A percentile compares a stretch with the other conserved stretches of the same genome.
Evolutionary conservation across 495 filamentous ascomycete species (phyloP).

Genomic region (Sabuloglossum arenarium): DNA sequence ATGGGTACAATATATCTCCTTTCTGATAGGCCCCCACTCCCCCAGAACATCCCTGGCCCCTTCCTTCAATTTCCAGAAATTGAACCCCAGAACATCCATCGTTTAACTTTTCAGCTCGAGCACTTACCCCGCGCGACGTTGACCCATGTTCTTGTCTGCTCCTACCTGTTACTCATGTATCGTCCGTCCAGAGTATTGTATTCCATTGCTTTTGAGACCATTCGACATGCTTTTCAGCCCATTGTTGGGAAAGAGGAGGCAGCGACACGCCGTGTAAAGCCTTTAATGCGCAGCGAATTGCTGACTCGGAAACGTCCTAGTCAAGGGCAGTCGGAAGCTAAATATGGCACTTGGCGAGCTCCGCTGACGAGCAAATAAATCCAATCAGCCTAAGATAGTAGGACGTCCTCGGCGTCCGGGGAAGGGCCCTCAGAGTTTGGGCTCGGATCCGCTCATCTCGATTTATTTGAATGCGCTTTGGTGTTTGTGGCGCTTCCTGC

Average conservation of each 20-base stretch:
- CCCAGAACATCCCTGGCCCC: slow-evolving; percentile 11
- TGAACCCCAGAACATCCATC: slow-evolving; percentile 14
- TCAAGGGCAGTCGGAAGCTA: background rate
- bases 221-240: background rate
- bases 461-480: background rate
- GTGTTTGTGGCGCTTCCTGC: background rate
- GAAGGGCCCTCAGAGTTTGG: background rate
- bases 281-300: background rate
- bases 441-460: background rate
- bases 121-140: too few relatives aligned
- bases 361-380: background rate
- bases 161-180: too few relatives aligned
- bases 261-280: background rate
- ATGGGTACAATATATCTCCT: slow-evolving; percentile 6
- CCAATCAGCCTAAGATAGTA: too few relatives aligned
- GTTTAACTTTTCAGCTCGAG: too few relatives aligned
- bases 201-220: too few relatives aligned
- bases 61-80: slow-evolving; percentile 6
- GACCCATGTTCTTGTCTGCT: too few relatives aligned
- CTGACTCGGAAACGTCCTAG: background rate
- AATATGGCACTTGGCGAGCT: background rate
- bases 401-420: too few relatives aligned
- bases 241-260: too few relatives aligned
- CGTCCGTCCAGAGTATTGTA: too few relatives aligned
- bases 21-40: slow-evolving; percentile 8